phyloP scores from a whole-genome alignment of 257 asterid genomes.

The Craterostigma plantagineum region DNA sequence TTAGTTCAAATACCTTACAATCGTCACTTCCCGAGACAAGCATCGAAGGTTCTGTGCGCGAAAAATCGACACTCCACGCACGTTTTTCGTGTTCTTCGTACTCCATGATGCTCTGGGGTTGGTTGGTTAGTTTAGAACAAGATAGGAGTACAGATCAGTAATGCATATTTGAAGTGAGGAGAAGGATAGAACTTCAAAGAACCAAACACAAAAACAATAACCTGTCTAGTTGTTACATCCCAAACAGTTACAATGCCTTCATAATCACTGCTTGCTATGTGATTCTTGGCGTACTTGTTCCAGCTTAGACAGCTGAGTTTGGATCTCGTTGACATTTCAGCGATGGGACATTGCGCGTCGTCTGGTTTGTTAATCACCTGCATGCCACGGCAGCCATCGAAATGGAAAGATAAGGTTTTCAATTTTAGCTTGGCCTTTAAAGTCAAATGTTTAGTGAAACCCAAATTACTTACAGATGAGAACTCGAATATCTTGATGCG shows the following conservation, averaged over 20 bases:
- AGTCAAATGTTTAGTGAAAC: too few relatives aligned
- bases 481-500: slow-evolving; percentile 4
- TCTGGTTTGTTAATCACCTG: slow-evolving; percentile 70
- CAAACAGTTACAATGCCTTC: slow-evolving; percentile 86
- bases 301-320: slow-evolving; percentile 83
- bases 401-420: too few relatives aligned
- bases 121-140: too few relatives aligned
- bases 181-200: too few relatives aligned
- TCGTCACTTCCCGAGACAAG: slow-evolving; percentile 84
- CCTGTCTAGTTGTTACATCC: slow-evolving; percentile 65
- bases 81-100: slow-evolving; percentile 88
- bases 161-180: too few relatives aligned
- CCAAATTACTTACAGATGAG: not conserved
- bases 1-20: slow-evolving; percentile 42
- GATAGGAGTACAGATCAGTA: too few relatives aligned
- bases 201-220: too few relatives aligned
- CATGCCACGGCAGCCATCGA: too few relatives aligned
- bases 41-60: slow-evolving; percentile 63
- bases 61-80: slow-evolving; percentile 90
- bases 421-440: too few relatives aligned
- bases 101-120: slow-evolving; percentile 61
- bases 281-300: slow-evolving; percentile 56
- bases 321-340: slow-evolving; percentile 70
- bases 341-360: slow-evolving; percentile 52
- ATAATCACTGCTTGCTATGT: slow-evolving; percentile 73